Conservation (phyloP, 1,284 basidiomycete genomes). For the Rhodotorula mucilaginosa region DNA sequence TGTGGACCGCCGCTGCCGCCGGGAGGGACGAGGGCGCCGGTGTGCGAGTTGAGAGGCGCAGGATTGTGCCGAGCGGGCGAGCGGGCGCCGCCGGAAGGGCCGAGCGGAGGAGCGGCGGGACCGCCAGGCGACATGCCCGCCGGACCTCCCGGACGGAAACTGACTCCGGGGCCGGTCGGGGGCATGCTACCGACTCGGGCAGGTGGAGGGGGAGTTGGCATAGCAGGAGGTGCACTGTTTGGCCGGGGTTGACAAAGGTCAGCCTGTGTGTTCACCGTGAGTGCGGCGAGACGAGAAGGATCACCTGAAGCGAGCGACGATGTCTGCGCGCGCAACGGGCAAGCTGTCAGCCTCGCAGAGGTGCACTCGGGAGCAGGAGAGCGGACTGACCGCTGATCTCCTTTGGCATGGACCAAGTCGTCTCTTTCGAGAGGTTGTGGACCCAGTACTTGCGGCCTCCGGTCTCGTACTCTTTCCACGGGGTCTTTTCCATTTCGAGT, state of each 20-base stretch:
- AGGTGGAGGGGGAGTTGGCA: constrained; percentile 7
- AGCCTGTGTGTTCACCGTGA: background rate
- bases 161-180: background rate
- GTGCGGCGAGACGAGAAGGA: background rate
- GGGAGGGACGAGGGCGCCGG: constrained; percentile 41
- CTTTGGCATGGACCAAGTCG: constrained; percentile 94
- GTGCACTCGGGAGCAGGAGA: background rate
- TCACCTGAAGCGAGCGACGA: constrained; percentile 20
- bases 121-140: constrained; percentile 11
- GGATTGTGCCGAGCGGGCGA: constrained; percentile 7
- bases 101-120: constrained; percentile 8
- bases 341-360: background rate
- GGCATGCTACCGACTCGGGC: too few species aligned
- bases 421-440: constrained; percentile 63
- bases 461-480: constrained; percentile 44
- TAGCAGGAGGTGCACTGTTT: constrained; percentile 6
- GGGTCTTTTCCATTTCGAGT: constrained; percentile 40
- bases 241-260: too few species aligned
- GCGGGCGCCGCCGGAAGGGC: constrained; percentile 2
- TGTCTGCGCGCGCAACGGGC: constrained; percentile 12
- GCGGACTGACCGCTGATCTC: constrained; percentile 70
- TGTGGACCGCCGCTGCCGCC: constrained; percentile 25
- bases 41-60: constrained; percentile 18
- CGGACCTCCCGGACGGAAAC: too few species aligned
- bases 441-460: constrained; percentile 44